These are phyloP conservation scores for Physcomitrellopsis africana DNA, from an alignment of 225 moss, liverwort and hornwort genomes.

Conservation along the genomic window DNA sequence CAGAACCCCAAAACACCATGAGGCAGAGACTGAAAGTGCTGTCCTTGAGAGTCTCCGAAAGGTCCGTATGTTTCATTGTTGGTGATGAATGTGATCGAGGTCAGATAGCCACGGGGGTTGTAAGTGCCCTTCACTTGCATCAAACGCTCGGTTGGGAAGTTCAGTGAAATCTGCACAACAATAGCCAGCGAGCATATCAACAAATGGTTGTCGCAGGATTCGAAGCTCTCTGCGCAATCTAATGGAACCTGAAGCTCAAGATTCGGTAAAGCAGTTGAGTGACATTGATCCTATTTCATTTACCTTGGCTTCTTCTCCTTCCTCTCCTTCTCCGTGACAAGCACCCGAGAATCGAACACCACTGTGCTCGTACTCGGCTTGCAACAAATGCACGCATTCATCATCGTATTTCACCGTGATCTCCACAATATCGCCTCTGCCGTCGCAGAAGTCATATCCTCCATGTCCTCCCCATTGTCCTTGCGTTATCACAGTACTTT, in stretches of 20 bases:
- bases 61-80: background rate
- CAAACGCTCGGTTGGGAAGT: background rate
- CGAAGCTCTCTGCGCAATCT: background rate
- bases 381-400: too few relatives aligned
- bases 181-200: background rate
- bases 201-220: background rate
- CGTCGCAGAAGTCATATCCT: background rate
- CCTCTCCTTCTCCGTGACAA: background rate
- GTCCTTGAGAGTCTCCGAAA: background rate
- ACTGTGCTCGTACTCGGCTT: too few relatives aligned
- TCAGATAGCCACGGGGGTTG: background rate
- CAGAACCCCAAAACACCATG: background rate
- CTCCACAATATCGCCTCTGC: conserved; percentile 3
- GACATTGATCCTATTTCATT: background rate
- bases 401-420: background rate
- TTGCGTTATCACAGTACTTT: background rate
- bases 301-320: background rate
- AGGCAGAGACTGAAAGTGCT: background rate
- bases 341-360: background rate
- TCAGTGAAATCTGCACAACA: background rate
- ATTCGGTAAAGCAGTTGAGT: background rate
- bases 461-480: background rate
- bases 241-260: background rate
- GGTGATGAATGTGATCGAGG: background rate
- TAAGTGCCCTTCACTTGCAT: background rate